Evolutionary conservation across 2,329 filamentous ascomycete genomes (phyloP), one percentile per base, ranked within the genome.

Genomic region (Pseudogymnoascus destructans): DNA sequence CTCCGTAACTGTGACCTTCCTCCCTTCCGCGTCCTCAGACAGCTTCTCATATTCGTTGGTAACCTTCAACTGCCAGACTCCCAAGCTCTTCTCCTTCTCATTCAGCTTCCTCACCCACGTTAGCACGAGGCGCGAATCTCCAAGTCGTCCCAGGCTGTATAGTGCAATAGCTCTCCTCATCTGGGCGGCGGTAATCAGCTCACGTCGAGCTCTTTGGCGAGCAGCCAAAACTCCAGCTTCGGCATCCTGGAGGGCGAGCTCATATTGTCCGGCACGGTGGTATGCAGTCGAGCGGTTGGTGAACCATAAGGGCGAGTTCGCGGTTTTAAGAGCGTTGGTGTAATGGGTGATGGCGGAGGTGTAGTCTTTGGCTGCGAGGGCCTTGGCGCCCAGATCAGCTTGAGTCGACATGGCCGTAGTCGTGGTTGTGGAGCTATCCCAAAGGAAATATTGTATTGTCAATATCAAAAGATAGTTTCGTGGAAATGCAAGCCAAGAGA

Each of bases 241-340:
- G 35, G 85, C 83, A 70, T 91, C 87, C 36, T 73, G 75, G 46
- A 93, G 79, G 1, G 89, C 87, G 19, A 79, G 76, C 2, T 81
- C 74, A 59, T 81, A 77, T 56, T 82, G 74, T 63, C 76, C 75
- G 2, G 79, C 75, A 60, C 87, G 80, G 55, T 88, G 79, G 68
- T 90, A 85, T 36, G 89, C 89, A 40, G 84, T 89, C 3, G 89
- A 87, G 17, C 92, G 88, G 64, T 86, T 83, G 62, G 93, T 81
- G 62, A 92, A 85, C 80, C 93, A 96, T 49, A 80, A 73, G 1
- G 89, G 88, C 1, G 89, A 89, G 55, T 79, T 73, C 1, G 89
- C 86, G 2, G 87, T 76, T 76, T 61, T 81, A 73, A 95, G 75
- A 5, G 88, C 89, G 36, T 74, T 71, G 6, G 85, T 86, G 62